Percentiles rank a stretch among this genome's conserved stretches.
phyloP scores from a whole-genome alignment of 805 yeast species.

The Cyberlindnera meyerae region DNA sequence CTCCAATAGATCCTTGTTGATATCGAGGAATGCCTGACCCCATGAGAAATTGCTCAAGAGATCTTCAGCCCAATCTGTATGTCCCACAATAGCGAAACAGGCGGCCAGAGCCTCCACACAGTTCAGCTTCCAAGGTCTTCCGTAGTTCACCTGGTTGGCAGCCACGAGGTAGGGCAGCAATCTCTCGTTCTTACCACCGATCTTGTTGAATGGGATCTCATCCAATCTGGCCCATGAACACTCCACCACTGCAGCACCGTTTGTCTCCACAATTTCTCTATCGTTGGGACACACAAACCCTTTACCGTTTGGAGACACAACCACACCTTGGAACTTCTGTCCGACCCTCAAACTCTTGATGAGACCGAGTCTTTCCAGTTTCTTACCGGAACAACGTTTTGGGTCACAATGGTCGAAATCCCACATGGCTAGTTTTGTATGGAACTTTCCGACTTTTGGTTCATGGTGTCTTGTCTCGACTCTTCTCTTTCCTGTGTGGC shows the following conservation, averaged over 20 bases:
- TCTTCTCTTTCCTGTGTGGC: slow-evolving; percentile 45
- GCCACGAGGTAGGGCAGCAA: slow-evolving; percentile 89
- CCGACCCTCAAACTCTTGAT: slow-evolving; percentile 82
- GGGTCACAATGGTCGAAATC: slow-evolving; percentile 99
- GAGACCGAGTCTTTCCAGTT: slow-evolving; percentile 80
- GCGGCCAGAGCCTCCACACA: slow-evolving; percentile 98
- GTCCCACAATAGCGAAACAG: slow-evolving; percentile 91
- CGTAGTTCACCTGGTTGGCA: slow-evolving; percentile 95
- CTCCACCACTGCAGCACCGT: slow-evolving; percentile 97
- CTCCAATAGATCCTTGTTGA: slow-evolving; percentile 74
- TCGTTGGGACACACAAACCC: slow-evolving; percentile 89
- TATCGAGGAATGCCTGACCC: slow-evolving; percentile 84
- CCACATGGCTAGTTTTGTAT: slow-evolving; percentile 95
- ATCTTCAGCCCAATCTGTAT: slow-evolving; percentile 78
- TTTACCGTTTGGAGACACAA: slow-evolving; percentile 91
- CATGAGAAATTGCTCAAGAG: slow-evolving; percentile 80
- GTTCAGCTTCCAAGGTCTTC: slow-evolving; percentile 90
- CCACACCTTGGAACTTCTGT: slow-evolving; percentile 85
- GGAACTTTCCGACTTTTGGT: slow-evolving; percentile 41
- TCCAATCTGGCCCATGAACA: slow-evolving; percentile 98
- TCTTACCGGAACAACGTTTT: slow-evolving; percentile 93
- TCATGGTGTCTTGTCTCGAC: slow-evolving; percentile 31
- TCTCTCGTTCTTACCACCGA: slow-evolving; percentile 88
- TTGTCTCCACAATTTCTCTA: slow-evolving; percentile 61
- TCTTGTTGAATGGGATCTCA: slow-evolving; percentile 89